These are phyloP conservation scores for Podospora fimiseda DNA, from an alignment of 495 filamentous ascomycete genomes.

Conservation along the genomic window DNA sequence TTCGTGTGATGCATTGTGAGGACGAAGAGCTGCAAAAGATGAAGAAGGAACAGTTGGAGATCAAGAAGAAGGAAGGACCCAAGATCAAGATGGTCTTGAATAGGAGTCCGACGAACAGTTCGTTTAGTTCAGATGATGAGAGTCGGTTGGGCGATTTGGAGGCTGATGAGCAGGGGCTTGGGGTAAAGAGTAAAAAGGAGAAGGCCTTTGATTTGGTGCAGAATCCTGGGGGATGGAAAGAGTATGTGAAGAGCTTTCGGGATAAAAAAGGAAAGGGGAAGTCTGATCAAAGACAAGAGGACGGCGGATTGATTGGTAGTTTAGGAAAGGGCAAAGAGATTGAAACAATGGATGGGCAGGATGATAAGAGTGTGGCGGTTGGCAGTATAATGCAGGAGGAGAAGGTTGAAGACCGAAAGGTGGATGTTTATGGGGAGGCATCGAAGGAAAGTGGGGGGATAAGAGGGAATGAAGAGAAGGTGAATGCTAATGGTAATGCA, in stretches of 20 bases:
- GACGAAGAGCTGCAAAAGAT: conserved; percentile 54
- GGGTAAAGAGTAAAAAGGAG: conserved; percentile 38
- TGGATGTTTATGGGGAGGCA: no score
- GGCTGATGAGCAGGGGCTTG: conserved; percentile 13
- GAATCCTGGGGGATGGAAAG: conserved; percentile 30
- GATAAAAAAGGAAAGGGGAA: not conserved
- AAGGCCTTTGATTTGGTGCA: conserved; percentile 38
- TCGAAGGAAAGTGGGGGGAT: no score
- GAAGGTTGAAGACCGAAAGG: no score
- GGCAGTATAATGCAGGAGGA: no score
- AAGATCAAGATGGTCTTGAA: conserved; percentile 61
- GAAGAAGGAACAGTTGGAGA: conserved; percentile 40
- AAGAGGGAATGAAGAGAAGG: no score
- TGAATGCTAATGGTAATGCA: no score
- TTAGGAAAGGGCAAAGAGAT: no score
- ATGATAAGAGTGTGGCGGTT: no score
- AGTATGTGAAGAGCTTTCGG: conserved; percentile 9
- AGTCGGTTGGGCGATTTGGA: conserved; percentile 59
- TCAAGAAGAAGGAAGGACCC: conserved; percentile 56
- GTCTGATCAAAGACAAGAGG: no score
- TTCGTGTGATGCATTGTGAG: conserved; percentile 67
- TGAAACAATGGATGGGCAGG: no score
- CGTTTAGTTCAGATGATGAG: conserved; percentile 68
- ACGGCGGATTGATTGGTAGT: no score
- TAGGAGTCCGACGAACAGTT: conserved; percentile 44